phyloP scores from a whole-genome alignment of 352 stramenopile species.

The Phytopythium litorale region DNA sequence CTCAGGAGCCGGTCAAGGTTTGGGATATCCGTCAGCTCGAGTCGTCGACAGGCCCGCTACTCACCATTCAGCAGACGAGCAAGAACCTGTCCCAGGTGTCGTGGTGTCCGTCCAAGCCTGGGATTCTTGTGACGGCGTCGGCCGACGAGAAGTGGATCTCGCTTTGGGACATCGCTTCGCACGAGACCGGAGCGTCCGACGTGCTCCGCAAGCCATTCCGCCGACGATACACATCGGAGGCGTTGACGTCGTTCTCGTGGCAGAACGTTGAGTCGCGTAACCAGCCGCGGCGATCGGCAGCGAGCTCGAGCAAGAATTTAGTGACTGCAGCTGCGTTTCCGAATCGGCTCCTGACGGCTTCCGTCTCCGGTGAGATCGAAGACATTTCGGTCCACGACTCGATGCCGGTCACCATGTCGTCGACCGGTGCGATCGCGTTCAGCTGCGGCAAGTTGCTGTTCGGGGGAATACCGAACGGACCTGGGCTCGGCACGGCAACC shows the following conservation, averaged over 20 bases:
- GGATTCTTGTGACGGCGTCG: slow-evolving; percentile 75
- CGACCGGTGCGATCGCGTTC: slow-evolving; percentile 65
- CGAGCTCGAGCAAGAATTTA: slow-evolving; percentile 26
- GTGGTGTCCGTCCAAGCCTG: slow-evolving; percentile 80
- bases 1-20: slow-evolving; percentile 80
- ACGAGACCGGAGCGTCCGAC: slow-evolving; percentile 33
- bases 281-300: slow-evolving; percentile 13
- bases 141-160: slow-evolving; percentile 80
- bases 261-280: slow-evolving; percentile 39
- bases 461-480: slow-evolving; percentile 26
- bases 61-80: slow-evolving; percentile 69
- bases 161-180: slow-evolving; percentile 77
- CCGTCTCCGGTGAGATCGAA: slow-evolving; percentile 69
- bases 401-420: slow-evolving; percentile 78
- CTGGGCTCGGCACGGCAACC: slow-evolving; percentile 33
- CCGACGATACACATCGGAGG: slow-evolving; percentile 72
- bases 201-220: slow-evolving; percentile 73
- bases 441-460: slow-evolving; percentile 73
- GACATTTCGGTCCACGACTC: slow-evolving; percentile 87
- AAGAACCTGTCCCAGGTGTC: slow-evolving; percentile 75
- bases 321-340: slow-evolving; percentile 59
- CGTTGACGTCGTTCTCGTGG: slow-evolving; percentile 79
- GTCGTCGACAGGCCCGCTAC: slow-evolving; percentile 47
- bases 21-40: slow-evolving; percentile 87
- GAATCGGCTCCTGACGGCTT: slow-evolving; percentile 76